Percentiles rank a stretch among this genome's conserved stretches.
Conservation (phyloP, 306 rosid genomes). For the Pachyrhizus erosus region DNA sequence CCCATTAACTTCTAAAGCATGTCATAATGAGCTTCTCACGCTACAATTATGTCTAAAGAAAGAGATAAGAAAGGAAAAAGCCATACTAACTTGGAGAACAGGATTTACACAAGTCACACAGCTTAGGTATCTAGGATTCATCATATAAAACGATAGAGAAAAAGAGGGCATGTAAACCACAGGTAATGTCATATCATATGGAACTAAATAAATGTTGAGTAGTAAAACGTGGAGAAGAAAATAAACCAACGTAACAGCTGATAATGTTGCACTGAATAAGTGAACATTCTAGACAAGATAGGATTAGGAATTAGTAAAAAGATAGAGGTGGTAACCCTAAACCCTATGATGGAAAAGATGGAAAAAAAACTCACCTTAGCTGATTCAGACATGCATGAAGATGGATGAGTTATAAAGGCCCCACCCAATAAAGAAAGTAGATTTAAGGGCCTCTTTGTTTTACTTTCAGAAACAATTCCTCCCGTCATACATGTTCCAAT, state of each 20-base stretch:
- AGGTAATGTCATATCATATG: not conserved
- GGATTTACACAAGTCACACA: too few relatives aligned
- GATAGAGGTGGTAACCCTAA: not conserved
- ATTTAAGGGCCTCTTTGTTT: not conserved
- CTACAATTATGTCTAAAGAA: constrained; percentile 22
- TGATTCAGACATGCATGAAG: not conserved
- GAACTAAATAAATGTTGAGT: not conserved
- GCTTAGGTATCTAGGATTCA: too few relatives aligned
- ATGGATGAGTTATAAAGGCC: not conserved
- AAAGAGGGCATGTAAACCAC: too few relatives aligned
- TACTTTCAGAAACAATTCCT: not conserved
- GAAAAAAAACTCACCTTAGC: not conserved
- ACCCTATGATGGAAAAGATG: not conserved
- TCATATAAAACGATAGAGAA: too few relatives aligned
- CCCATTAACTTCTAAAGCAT: not conserved
- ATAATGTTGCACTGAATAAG: not conserved
- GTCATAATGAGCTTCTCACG: not conserved
- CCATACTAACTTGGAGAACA: not conserved
- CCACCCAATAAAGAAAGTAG: not conserved
- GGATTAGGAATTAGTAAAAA: not conserved
- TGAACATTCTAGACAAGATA: not conserved
- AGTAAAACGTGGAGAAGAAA: not conserved
- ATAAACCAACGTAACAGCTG: not conserved
- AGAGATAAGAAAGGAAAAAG: too few relatives aligned
- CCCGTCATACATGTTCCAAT: not conserved